Base-by-base conservation (phyloP, 164 flowering plant species). In the Liriodendron chinense region DNA sequence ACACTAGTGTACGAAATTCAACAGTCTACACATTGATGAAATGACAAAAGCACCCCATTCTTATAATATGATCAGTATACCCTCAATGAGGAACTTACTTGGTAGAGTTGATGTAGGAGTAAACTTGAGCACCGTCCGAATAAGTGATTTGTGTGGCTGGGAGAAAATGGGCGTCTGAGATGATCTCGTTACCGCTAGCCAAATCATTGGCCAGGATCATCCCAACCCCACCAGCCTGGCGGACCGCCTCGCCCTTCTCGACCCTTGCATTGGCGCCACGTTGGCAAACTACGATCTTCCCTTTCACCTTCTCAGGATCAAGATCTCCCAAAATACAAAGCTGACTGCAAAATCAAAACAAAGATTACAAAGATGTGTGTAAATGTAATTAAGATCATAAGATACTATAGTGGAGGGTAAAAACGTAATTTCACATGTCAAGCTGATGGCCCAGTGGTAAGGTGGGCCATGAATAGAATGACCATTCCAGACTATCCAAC, bases 261-360 rank as follows among this genome's bases (percentile, higher is more conserved):
- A 82, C 78, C 72, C 90, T 80, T 0, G 72, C 81, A n/a, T 50
- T 84, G 0, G 13, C 79, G 0, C 92, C 92, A 57, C 94, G 79
- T 10, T 83, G 84, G 65, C 94, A 90, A 0, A 68, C 87, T 83
- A 90, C 65, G 3, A 90, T 88, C 82, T 88, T 90, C 1, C 90
- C 92, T 75, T 83, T 84, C 69, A 79, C 89, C 83, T 87, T 89
- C 74, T 73, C 57, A 0, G 82, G 81, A 70, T 89, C 90, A 53
- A 91, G 80, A 0, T 86, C 65, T 6, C 84, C 88, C 0, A 14
- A 7, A 71, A 57, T 9, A 66, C 94, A 72, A 26, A 57, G 24
- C 4, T 16, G 4, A 18, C 74, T 72, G 74, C 74, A 72, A 53
- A 16, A 2, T 8, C 16, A 53, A 50, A 7, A 71, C 2, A 2